A percentile compares a stretch with the other conserved stretches of the same genome.
These are phyloP conservation scores for Pythium pectinolyticum DNA, from an alignment of 352 stramenopile species.

Conservation along the genomic window DNA sequence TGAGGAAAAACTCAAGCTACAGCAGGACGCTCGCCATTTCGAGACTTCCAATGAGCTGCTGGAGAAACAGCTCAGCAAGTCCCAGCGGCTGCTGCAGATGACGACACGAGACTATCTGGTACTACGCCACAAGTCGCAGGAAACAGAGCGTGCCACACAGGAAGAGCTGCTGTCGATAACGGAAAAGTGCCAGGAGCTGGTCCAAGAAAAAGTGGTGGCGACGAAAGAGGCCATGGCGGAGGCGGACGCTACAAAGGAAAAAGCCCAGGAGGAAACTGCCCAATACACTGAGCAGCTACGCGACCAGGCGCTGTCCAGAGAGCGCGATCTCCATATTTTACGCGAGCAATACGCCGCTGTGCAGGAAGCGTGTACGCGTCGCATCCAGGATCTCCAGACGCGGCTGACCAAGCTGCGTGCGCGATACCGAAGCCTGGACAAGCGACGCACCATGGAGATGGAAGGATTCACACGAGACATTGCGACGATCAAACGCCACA, in stretches of 20 bases:
- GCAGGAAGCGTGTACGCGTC: slow-evolving; percentile 63
- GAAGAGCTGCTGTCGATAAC: slow-evolving; percentile 56
- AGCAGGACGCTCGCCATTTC: slow-evolving; percentile 37
- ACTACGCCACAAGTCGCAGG: slow-evolving; percentile 64
- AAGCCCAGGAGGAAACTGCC: slow-evolving; percentile 55
- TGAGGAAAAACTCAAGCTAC: slow-evolving; percentile 52
- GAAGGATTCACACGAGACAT: slow-evolving; percentile 79
- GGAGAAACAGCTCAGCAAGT: slow-evolving; percentile 54
- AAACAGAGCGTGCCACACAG: slow-evolving; percentile 52
- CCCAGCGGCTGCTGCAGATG: slow-evolving; percentile 58
- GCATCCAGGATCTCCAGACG: slow-evolving; percentile 71
- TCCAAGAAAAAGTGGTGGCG: slow-evolving; percentile 42
- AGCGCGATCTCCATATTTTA: slow-evolving; percentile 71
- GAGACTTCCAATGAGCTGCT: slow-evolving; percentile 37
- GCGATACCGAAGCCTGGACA: slow-evolving; percentile 65
- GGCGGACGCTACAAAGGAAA: slow-evolving; percentile 44
- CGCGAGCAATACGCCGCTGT: slow-evolving; percentile 78
- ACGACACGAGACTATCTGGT: slow-evolving; percentile 81
- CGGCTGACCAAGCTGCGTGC: slow-evolving; percentile 61
- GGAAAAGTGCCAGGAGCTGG: slow-evolving; percentile 38
- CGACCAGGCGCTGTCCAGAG: slow-evolving; percentile 50
- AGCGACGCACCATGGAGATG: slow-evolving; percentile 78
- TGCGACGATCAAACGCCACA: slow-evolving; percentile 53
- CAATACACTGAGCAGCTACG: slow-evolving; percentile 56
- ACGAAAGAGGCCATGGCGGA: slow-evolving; percentile 47